A percentile compares a stretch with the other conserved stretches of the same genome.
These are phyloP conservation scores for Trichophyton rubrum DNA, from an alignment of 2,329 filamentous ascomycete genomes.

Conservation along the genomic window DNA sequence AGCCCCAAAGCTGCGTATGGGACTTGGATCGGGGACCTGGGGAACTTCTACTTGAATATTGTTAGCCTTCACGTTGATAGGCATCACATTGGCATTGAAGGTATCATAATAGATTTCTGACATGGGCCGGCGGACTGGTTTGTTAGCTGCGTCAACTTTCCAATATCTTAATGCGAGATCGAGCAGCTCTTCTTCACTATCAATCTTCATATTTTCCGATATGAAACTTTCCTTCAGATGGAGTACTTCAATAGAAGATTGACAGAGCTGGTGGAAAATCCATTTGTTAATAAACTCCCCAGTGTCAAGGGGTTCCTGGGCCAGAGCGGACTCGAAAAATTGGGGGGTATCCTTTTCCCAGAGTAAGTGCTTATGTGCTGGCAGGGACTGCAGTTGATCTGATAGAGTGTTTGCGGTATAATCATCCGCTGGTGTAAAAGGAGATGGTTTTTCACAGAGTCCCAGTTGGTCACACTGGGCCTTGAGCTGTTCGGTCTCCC, in stretches of 20 bases:
- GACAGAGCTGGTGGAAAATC: conserved; percentile 23
- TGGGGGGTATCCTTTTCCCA: conserved; percentile 12
- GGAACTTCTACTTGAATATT: not conserved
- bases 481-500: conserved; percentile 14
- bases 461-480: conserved; percentile 15
- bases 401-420: not conserved
- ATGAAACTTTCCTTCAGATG: conserved; percentile 17
- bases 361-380: not conserved
- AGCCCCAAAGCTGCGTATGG: not conserved
- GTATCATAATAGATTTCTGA: not conserved
- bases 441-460: not conserved
- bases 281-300: conserved; percentile 21
- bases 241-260: conserved; percentile 19
- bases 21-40: not conserved
- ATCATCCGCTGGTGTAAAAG: too few relatives aligned
- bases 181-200: not conserved
- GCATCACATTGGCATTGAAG: not conserved
- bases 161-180: not conserved
- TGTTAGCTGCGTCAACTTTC: not conserved
- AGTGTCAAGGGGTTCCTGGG: conserved; percentile 11
- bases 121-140: not conserved
- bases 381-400: conserved; percentile 3
- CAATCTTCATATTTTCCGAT: conserved; percentile 12
- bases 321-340: conserved; percentile 14
- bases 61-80: not conserved